Evolutionary conservation across 257 asterid genomes (phyloP), one percentile per base, ranked within the genome.

Genomic region (Anisodus acutangulus): DNA sequence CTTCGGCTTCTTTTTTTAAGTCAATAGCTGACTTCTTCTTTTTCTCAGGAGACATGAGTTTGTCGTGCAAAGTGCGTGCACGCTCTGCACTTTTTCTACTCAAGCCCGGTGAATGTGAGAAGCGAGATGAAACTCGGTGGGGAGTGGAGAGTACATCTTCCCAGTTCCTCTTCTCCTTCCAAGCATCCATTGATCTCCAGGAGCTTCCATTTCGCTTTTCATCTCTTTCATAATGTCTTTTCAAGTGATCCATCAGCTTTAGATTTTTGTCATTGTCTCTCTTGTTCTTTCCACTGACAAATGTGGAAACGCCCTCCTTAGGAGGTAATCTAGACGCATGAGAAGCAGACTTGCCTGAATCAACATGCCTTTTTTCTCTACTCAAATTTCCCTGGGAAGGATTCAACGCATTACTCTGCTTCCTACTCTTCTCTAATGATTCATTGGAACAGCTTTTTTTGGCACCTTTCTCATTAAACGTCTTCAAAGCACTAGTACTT

Each of bases 161-260:
- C 99, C 99, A 97, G 86, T 95, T 95, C 86, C 99, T 92, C 92
- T 93, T 97, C 92, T 94, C 99, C 91, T 93, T 97, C 99, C 99
- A 97, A 69, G 98, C 99, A 93, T 94, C 98, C 97, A 97, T 89
- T 59, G 95, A 94, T 84, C 88, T 92, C 88, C 90, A 90, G n/a
- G 90, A 87, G 86, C 80, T 87, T 76, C 92, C 97, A 83, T 88
- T 90, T 92, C 89, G 89, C 91, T 86, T 96, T 78, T 93, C 98
- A 53, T 93, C 98, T 89, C 91, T 92, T 84, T 93, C 98, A 49
- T 89, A 85, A 86, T 89, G 90, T 85, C 91, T 89, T 91, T 88
- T 91, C 85, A 85, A 59, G 55, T 87, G 85, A 86, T 96, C 95
- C 63, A 90, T 89, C 83, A 92, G 83, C 86, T 85, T 93, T 60